phyloP scores from a whole-genome alignment of 805 yeast species.

The Pichia insulana region DNA sequence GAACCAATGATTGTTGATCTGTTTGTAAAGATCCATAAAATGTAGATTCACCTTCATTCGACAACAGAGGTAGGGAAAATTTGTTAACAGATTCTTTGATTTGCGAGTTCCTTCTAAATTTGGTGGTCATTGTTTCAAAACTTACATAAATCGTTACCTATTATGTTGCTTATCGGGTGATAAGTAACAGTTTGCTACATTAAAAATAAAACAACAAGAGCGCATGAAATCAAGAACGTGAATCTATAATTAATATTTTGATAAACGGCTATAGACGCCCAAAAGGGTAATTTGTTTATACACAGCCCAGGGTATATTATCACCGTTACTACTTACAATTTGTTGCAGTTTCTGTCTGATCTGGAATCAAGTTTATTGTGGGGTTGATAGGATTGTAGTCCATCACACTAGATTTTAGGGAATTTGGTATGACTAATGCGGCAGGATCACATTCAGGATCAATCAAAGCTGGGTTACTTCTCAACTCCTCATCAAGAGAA shows the following conservation, averaged over 20 bases:
- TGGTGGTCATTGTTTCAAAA: neutral
- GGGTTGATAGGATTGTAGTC: neutral
- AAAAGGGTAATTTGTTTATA: no score
- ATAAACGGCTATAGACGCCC: no score
- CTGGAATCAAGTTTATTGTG: neutral
- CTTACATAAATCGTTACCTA: no score
- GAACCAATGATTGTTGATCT: constrained; percentile 18
- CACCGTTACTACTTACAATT: no score
- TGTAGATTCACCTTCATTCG: neutral
- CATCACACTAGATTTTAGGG: neutral
- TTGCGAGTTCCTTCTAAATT: constrained; percentile 1
- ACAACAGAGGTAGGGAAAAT: neutral
- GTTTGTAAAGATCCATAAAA: constrained; percentile 13
- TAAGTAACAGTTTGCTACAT: no score
- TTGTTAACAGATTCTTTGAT: neutral
- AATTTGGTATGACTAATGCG: neutral
- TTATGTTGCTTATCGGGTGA: no score
- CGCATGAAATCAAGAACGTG: no score
- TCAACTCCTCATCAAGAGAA: neutral
- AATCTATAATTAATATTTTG: no score
- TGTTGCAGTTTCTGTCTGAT: neutral
- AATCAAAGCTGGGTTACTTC: neutral
- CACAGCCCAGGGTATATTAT: no score
- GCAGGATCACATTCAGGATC: neutral
- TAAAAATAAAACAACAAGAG: no score